These are phyloP conservation scores for Erucastrum elatum DNA, from an alignment of 345 rosid genomes.

Conservation along the genomic window DNA sequence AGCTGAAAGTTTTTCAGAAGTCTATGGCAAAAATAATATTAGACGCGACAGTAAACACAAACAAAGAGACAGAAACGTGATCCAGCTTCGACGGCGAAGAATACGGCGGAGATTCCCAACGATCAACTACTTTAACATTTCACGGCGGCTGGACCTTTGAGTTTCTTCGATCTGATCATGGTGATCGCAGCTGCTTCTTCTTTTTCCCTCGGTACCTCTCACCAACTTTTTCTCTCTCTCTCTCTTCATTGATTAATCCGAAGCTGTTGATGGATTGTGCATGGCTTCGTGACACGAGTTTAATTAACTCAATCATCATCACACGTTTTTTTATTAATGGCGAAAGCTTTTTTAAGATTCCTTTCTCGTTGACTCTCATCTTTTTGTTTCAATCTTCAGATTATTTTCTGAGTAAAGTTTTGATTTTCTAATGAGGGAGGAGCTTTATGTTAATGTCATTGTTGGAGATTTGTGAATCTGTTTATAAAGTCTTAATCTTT, in stretches of 20 bases:
- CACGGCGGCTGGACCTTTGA: conserved; percentile 14
- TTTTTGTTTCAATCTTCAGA: background rate
- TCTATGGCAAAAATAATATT: conserved; percentile 18
- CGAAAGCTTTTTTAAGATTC: conserved; percentile 1
- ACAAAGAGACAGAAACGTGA: conserved; percentile 37
- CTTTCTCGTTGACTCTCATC: background rate
- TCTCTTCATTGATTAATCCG: background rate
- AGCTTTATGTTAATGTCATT: conserved; percentile 11
- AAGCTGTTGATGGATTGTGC: conserved; percentile 20
- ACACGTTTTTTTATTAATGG: conserved; percentile 1
- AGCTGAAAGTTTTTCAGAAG: conserved; percentile 23
- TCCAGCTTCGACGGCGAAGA: conserved; percentile 14
- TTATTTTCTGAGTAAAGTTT: conserved; percentile 1
- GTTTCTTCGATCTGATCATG: conserved; percentile 47
- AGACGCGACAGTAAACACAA: conserved; percentile 34
- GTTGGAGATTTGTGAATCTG: conserved; percentile 16
- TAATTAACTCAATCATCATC: background rate
- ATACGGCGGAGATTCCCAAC: conserved; percentile 23
- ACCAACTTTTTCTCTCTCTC: conserved; percentile 11
- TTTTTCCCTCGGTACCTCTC: conserved; percentile 55
- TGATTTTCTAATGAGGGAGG: background rate
- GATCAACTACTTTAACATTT: conserved; percentile 6
- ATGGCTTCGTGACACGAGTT: conserved; percentile 13
- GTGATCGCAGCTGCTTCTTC: conserved; percentile 76
- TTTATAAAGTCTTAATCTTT: background rate